Evolutionary conservation across 192 early-diverging fungal genomes (phyloP).

Genomic region (Backusella mclennaniae): DNA sequence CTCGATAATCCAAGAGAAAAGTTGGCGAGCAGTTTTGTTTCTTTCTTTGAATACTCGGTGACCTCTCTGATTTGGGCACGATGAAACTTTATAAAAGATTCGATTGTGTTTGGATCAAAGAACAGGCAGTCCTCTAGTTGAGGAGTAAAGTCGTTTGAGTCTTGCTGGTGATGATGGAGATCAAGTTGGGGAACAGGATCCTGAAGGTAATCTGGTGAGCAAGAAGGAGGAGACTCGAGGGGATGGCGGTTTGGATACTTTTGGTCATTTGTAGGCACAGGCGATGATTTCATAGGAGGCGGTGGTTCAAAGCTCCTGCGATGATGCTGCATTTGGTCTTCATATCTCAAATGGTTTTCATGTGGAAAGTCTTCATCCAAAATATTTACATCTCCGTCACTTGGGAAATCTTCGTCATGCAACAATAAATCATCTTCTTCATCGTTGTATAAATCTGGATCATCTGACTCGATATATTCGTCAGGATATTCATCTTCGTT

Average conservation of each 20-base stretch:
- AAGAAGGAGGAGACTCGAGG: not conserved
- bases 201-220: not conserved
- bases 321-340: constrained; percentile 5
- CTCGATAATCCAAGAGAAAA: constrained; percentile 60
- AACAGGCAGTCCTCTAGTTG: constrained; percentile 12
- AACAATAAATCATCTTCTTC: constrained; percentile 35
- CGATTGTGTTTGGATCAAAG: constrained; percentile 47
- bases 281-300: not conserved
- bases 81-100: constrained; percentile 60
- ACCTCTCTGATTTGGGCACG: constrained; percentile 61
- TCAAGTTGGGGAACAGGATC: not conserved
- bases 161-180: not conserved
- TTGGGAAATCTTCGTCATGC: constrained; percentile 38
- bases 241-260: not conserved
- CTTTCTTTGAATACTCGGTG: constrained; percentile 61
- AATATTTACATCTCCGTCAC: constrained; percentile 34
- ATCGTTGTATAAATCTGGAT: constrained; percentile 30
- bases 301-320: constrained; percentile 1
- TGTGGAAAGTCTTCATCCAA: constrained; percentile 40
- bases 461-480: constrained; percentile 33
- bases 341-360: constrained; percentile 12
- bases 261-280: constrained; percentile 1
- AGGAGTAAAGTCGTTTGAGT: not conserved
- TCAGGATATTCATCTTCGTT: constrained; percentile 28
- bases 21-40: constrained; percentile 62